Evolutionary conservation across 2,329 filamentous ascomycete genomes (phyloP).

Genomic region (Coleophoma cylindrospora): DNA sequence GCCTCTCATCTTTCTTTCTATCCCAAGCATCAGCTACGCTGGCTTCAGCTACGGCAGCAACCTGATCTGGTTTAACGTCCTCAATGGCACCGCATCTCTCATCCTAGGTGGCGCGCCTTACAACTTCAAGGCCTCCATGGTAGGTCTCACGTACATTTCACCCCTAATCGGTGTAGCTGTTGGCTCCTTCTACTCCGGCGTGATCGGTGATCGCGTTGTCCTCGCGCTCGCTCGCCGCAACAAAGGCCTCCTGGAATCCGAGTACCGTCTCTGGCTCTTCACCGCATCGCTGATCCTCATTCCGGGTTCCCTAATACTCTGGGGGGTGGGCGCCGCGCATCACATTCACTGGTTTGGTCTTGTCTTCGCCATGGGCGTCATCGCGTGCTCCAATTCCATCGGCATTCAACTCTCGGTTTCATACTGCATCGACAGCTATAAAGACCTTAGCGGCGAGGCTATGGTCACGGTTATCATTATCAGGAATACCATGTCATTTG

Average conservation of each 20-base stretch:
- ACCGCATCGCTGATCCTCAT: conserved; percentile 32
- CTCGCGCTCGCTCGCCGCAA: conserved; percentile 35
- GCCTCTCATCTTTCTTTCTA: conserved; percentile 25
- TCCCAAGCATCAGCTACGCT: conserved; percentile 28
- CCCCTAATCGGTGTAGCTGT: conserved; percentile 23
- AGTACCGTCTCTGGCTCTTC: conserved; percentile 28
- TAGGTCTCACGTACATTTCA: conserved; percentile 27
- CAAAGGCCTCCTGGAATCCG: conserved; percentile 29
- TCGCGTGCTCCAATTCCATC: conserved; percentile 36
- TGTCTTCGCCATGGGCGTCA: conserved; percentile 41
- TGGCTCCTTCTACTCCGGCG: conserved; percentile 23
- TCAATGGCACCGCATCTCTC: conserved; percentile 28
- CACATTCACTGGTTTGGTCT: conserved; percentile 40
- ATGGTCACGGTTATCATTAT: conserved; percentile 43
- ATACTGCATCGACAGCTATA: conserved; percentile 44
- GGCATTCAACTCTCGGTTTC: conserved; percentile 36
- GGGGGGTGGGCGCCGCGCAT: conserved; percentile 45
- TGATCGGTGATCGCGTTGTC: conserved; percentile 23
- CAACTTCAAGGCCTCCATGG: conserved; percentile 26
- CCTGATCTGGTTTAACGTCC: conserved; percentile 30
- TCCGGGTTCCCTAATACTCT: conserved; percentile 38
- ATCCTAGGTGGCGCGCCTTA: conserved; percentile 29
- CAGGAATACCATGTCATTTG: conserved; percentile 44
- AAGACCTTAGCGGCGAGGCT: conserved; percentile 40
- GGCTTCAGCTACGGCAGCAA: conserved; percentile 30